These are phyloP conservation scores for Zelonia costaricensis DNA, from an alignment of 208 protist genomes.

Conservation along the genomic window DNA sequence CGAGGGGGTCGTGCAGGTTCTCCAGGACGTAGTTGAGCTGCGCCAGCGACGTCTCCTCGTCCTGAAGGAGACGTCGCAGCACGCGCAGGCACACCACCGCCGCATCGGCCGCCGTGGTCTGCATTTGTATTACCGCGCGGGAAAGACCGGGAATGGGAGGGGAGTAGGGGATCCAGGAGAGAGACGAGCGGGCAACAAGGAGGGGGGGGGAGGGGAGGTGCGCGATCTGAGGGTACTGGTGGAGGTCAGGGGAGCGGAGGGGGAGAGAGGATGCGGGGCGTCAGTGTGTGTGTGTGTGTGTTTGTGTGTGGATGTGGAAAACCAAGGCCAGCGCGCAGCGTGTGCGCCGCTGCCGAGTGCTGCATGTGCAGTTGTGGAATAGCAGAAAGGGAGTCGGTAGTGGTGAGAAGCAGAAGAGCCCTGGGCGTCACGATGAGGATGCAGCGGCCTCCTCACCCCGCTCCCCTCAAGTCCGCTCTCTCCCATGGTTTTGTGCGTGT, in stretches of 20 bases:
- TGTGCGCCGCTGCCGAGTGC: too few species aligned
- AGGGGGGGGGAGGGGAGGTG: background rate
- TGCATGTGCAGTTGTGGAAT: too few species aligned
- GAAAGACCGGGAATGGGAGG: too few species aligned
- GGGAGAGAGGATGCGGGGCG: background rate
- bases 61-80: conserved; percentile 57
- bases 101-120: conserved; percentile 11
- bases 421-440: too few species aligned
- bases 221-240: background rate
- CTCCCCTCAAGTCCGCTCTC: background rate
- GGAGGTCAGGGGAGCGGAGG: background rate
- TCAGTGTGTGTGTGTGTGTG: background rate
- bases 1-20: conserved; percentile 47
- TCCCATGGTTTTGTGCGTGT: background rate
- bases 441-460: background rate
- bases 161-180: too few species aligned
- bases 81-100: conserved; percentile 46
- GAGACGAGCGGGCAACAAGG: background rate
- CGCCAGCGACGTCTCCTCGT: conserved; percentile 45
- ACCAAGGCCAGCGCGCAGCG: too few species aligned
- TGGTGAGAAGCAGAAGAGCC: too few species aligned
- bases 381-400: too few species aligned
- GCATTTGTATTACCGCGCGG: too few species aligned
- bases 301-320: too few species aligned
- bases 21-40: conserved; percentile 77